A percentile compares a stretch with the other conserved stretches of the same genome.
Conservation (phyloP, 345 rosid species). For the Toxicodendron radicans region DNA sequence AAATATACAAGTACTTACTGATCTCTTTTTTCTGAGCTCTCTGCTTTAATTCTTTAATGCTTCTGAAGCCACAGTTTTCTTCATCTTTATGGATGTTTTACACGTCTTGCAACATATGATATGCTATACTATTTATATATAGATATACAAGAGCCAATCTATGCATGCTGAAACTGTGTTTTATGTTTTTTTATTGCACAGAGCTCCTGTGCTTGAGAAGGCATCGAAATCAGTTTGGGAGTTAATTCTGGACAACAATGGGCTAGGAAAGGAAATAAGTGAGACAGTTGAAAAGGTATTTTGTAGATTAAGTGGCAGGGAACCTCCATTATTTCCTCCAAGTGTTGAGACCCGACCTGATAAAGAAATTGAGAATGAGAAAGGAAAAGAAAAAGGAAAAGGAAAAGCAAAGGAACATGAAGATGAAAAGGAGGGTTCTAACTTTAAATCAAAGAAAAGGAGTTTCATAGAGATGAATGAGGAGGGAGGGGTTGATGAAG, state of each 20-base stretch:
- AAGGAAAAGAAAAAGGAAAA: constrained; percentile 40
- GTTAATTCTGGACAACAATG: constrained; percentile 72
- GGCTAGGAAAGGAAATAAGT: constrained; percentile 69
- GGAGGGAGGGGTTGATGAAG: constrained; percentile 42
- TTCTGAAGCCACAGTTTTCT: neutral
- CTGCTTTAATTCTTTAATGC: neutral
- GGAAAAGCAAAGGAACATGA: constrained; percentile 23
- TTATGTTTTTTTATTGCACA: constrained; percentile 24
- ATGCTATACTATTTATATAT: neutral
- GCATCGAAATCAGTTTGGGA: constrained; percentile 99
- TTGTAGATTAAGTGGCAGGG: constrained; percentile 73
- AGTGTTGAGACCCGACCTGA: constrained; percentile 35
- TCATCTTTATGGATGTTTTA: too few relatives aligned
- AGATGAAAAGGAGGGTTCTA: constrained; percentile 37
- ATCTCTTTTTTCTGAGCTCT: neutral
- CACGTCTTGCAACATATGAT: neutral
- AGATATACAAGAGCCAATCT: neutral
- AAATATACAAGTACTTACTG: neutral
- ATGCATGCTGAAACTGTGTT: neutral
- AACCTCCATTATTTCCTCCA: constrained; percentile 66
- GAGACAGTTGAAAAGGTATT: constrained; percentile 70
- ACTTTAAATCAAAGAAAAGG: constrained; percentile 62
- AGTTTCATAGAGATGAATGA: constrained; percentile 42
- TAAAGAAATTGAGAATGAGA: constrained; percentile 33
- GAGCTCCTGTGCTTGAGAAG: constrained; percentile 87